phyloP scores from a whole-genome alignment of 2,329 filamentous ascomycete species.

The Cladorrhinum sp. region DNA sequence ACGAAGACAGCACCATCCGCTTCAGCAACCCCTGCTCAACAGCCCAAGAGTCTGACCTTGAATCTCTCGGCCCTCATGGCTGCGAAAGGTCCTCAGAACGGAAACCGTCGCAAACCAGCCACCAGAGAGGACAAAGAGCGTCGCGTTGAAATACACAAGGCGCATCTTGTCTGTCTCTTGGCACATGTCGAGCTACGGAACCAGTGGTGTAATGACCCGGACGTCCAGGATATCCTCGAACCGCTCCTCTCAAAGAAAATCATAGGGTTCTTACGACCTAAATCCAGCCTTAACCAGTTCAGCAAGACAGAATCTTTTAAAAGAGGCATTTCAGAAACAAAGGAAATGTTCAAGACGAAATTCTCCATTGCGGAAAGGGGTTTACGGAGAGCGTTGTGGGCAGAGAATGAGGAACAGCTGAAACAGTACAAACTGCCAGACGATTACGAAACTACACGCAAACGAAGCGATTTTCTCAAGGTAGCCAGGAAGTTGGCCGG shows the following conservation, averaged over 20 bases:
- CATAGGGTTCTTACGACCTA: slow-evolving; percentile 65
- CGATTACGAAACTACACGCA: slow-evolving; percentile 65
- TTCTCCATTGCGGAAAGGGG: slow-evolving; percentile 73
- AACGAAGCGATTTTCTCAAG: slow-evolving; percentile 68
- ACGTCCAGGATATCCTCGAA: slow-evolving; percentile 64
- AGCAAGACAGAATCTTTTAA: slow-evolving; percentile 73
- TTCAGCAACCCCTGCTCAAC: slow-evolving; percentile 24
- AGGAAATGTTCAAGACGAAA: slow-evolving; percentile 63
- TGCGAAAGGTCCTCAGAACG: slow-evolving; percentile 31
- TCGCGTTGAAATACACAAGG: slow-evolving; percentile 78
- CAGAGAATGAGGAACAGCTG: slow-evolving; percentile 61
- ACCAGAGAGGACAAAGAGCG: slow-evolving; percentile 51
- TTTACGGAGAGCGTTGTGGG: slow-evolving; percentile 70
- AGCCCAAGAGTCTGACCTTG: slow-evolving; percentile 44
- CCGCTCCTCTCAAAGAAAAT: slow-evolving; percentile 64
- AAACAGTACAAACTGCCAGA: slow-evolving; percentile 56
- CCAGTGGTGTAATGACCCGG: slow-evolving; percentile 78
- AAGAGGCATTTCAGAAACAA: slow-evolving; percentile 70
- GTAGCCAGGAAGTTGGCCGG: slow-evolving; percentile 70
- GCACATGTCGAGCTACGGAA: slow-evolving; percentile 76
- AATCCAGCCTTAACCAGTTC: slow-evolving; percentile 67
- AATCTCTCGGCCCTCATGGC: slow-evolving; percentile 49
- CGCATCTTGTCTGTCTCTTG: slow-evolving; percentile 79
- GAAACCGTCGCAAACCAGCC: slow-evolving; percentile 50
- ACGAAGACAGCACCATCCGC: slow-evolving; percentile 12